Percentiles rank a stretch among this genome's conserved stretches.
phyloP scores from a whole-genome alignment of 257 asterid genomes.

The Penstemon newberryi region DNA sequence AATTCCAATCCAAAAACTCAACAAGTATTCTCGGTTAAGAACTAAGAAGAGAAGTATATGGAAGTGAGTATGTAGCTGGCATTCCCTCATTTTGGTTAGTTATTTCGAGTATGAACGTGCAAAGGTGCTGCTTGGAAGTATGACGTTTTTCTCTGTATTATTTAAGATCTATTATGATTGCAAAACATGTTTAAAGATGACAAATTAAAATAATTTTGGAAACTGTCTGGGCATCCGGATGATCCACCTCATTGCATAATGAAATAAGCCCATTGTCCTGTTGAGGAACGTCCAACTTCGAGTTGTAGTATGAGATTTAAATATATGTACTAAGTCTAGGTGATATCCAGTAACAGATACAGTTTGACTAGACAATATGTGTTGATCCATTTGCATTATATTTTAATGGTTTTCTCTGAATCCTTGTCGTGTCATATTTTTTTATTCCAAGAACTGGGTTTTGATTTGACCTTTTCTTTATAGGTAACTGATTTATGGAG shows the following conservation, averaged over 20 bases:
- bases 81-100: neutral
- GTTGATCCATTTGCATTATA: neutral
- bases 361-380: neutral
- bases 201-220: too few relatives aligned
- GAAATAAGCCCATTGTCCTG: neutral
- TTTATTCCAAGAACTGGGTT: neutral
- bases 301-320: neutral
- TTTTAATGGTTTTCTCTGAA: neutral
- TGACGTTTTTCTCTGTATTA: neutral
- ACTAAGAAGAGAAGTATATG: neutral
- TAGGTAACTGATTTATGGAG: neutral
- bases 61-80: neutral
- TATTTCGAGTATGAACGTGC: neutral
- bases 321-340: neutral
- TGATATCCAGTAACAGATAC: neutral
- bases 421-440: conserved; percentile 5
- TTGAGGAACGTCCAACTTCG: neutral
- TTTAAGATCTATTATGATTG: neutral
- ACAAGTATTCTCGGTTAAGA: neutral
- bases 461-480: conserved; percentile 1
- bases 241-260: too few relatives aligned
- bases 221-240: too few relatives aligned
- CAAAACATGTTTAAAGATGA: too few relatives aligned
- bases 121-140: neutral
- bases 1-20: neutral